phyloP scores from a whole-genome alignment of 2,329 filamentous ascomycete species.

The Drechmeria coniospora region DNA sequence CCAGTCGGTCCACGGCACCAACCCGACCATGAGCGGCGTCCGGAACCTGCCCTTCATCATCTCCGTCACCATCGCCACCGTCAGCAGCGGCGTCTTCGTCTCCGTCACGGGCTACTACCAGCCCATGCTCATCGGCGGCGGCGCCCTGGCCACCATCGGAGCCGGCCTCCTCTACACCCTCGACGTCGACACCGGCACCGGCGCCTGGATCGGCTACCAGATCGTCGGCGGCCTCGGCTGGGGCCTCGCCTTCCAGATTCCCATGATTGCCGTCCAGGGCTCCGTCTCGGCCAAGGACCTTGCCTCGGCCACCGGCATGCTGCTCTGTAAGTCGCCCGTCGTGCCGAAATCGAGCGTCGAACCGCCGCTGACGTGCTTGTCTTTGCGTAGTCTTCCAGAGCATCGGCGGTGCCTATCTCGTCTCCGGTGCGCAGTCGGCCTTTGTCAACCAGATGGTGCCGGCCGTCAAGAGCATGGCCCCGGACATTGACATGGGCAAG shows the following conservation, averaged over 20 bases:
- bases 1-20: conserved; percentile 24
- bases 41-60: conserved; percentile 30
- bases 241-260: conserved; percentile 30
- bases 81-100: conserved; percentile 22
- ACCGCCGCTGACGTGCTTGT: not conserved
- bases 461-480: conserved; percentile 17
- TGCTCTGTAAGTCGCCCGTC: conserved; percentile 21
- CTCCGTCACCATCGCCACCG: conserved; percentile 25
- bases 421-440: conserved; percentile 30
- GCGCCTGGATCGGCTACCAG: conserved; percentile 38
- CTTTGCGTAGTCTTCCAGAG: conserved; percentile 26
- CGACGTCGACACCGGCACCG: conserved; percentile 20
- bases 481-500: conserved; percentile 17
- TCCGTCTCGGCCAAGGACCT: conserved; percentile 25
- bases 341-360: not conserved
- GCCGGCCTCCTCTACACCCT: conserved; percentile 27
- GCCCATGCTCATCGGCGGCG: conserved; percentile 29
- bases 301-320: conserved; percentile 29
- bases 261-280: conserved; percentile 33
- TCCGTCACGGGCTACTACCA: conserved; percentile 25
- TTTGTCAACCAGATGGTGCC: conserved; percentile 29
- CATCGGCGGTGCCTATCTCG: conserved; percentile 33
- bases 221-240: conserved; percentile 32
- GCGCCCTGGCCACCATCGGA: conserved; percentile 25
- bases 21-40: conserved; percentile 24